phyloP scores from a whole-genome alignment of 2,329 filamentous ascomycete species.

The Neofusicoccum sp. region DNA sequence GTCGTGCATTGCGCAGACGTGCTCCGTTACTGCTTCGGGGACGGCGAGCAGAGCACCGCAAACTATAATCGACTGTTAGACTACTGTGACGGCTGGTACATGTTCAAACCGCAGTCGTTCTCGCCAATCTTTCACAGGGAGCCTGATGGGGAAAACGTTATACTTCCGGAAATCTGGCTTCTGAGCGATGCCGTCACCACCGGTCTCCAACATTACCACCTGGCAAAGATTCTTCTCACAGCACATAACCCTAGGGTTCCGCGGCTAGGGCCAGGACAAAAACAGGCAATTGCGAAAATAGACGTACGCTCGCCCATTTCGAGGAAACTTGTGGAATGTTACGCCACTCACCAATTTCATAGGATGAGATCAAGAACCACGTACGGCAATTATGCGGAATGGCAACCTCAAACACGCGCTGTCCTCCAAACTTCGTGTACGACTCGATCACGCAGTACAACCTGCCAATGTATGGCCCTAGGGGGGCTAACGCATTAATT shows the following conservation, averaged over 20 bases:
- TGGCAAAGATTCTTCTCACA: conserved; percentile 57
- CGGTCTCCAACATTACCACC: conserved; percentile 59
- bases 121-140: conserved; percentile 53
- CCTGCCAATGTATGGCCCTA: conserved; percentile 4
- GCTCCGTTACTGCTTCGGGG: conserved; percentile 57
- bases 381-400: conserved; percentile 59
- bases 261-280: conserved; percentile 44
- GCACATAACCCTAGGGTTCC: conserved; percentile 57
- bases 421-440: conserved; percentile 54
- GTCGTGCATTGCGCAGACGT: conserved; percentile 40
- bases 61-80: conserved; percentile 48
- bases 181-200: conserved; percentile 58
- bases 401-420: conserved; percentile 55
- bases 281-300: conserved; percentile 39
- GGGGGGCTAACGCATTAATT: conserved; percentile 11
- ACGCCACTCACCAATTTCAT: conserved; percentile 6
- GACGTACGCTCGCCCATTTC: conserved; percentile 39
- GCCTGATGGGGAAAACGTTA: conserved; percentile 33
- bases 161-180: conserved; percentile 60
- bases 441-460: conserved; percentile 21
- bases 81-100: conserved; percentile 49
- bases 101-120: conserved; percentile 51
- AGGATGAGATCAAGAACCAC: conserved; percentile 47
- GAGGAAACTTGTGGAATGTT: too few relatives aligned
- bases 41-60: conserved; percentile 32